A percentile compares a stretch with the other conserved stretches of the same genome.
These are phyloP conservation scores for Penicillium desertorum DNA, from an alignment of 495 filamentous ascomycete genomes.

Conservation along the genomic window DNA sequence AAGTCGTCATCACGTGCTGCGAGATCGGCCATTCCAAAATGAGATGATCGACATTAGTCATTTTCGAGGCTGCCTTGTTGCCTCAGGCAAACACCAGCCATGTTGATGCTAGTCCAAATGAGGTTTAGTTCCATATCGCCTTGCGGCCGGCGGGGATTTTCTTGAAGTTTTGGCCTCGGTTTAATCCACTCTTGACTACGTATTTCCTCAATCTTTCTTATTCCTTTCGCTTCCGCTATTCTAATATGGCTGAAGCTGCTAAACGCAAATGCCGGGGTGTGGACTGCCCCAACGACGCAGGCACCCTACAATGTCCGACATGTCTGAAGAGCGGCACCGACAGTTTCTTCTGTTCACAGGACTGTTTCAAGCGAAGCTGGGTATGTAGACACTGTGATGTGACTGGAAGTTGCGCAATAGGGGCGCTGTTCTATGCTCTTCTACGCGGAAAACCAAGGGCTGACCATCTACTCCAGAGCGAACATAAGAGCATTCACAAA, in stretches of 20 bases:
- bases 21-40: slow-evolving; percentile 21
- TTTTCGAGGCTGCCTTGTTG: background rate
- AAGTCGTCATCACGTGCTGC: slow-evolving; percentile 27
- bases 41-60: slow-evolving; percentile 13
- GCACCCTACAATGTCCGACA: slow-evolving; percentile 86
- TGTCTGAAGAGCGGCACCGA: slow-evolving; percentile 88
- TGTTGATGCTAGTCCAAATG: background rate
- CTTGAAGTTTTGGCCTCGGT: slow-evolving; percentile 14
- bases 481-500: slow-evolving; percentile 89
- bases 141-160: slow-evolving; percentile 10
- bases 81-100: background rate
- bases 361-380: slow-evolving; percentile 99
- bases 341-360: slow-evolving; percentile 96
- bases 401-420: slow-evolving; percentile 29
- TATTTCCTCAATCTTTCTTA: background rate
- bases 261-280: slow-evolving; percentile 74
- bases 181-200: slow-evolving; percentile 1
- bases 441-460: slow-evolving; percentile 8
- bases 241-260: slow-evolving; percentile 31
- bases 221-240: background rate
- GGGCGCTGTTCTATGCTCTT: slow-evolving; percentile 9
- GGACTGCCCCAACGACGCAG: slow-evolving; percentile 81
- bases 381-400: slow-evolving; percentile 53
- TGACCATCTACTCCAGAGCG: slow-evolving; percentile 50
- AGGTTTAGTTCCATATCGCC: background rate